phyloP scores from a whole-genome alignment of 352 stramenopile species.

The Globisporangium nagaii region DNA sequence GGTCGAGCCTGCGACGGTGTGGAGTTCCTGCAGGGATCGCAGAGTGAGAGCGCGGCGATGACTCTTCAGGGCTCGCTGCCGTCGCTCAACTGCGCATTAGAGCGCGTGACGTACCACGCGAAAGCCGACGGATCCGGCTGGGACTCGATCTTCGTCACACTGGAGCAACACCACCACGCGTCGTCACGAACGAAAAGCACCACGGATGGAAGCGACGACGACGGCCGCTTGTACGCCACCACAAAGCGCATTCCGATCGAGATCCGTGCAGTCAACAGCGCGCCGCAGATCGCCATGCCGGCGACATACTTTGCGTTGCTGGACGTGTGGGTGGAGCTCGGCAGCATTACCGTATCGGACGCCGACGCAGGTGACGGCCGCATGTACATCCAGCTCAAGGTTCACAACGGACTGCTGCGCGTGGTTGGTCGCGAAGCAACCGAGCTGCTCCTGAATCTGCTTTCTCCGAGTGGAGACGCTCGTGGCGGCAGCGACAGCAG shows the following conservation, averaged over 20 bases:
- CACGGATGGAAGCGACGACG: slow-evolving; percentile 10
- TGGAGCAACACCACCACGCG: slow-evolving; percentile 7
- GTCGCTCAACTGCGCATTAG: slow-evolving; percentile 42
- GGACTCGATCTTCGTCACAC: slow-evolving; percentile 38
- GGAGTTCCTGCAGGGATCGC: background rate
- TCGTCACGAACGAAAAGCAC: too few species aligned
- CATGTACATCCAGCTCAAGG: slow-evolving; percentile 38
- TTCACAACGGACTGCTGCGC: slow-evolving; percentile 30
- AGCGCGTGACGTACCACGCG: slow-evolving; percentile 43
- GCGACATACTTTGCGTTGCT: slow-evolving; percentile 22
- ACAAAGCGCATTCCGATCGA: slow-evolving; percentile 32
- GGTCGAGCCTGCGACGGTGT: slow-evolving; percentile 14
- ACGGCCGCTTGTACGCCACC: slow-evolving; percentile 21
- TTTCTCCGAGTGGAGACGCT: background rate
- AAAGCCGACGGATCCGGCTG: slow-evolving; percentile 17
- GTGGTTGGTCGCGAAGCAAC: background rate
- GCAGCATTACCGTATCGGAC: slow-evolving; percentile 27
- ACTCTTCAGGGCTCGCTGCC: slow-evolving; percentile 22
- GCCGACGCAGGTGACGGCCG: slow-evolving; percentile 32
- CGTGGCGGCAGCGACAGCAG: slow-evolving; percentile 1
- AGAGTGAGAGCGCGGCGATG: slow-evolving; percentile 1
- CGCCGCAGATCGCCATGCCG: slow-evolving; percentile 27
- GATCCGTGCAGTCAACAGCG: slow-evolving; percentile 40
- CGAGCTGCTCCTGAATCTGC: background rate
- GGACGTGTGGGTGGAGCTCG: slow-evolving; percentile 21